Percentiles rank a stretch among this genome's conserved stretches.
phyloP scores from a whole-genome alignment of 352 stramenopile genomes.

The Phytophthora pistaciae region DNA sequence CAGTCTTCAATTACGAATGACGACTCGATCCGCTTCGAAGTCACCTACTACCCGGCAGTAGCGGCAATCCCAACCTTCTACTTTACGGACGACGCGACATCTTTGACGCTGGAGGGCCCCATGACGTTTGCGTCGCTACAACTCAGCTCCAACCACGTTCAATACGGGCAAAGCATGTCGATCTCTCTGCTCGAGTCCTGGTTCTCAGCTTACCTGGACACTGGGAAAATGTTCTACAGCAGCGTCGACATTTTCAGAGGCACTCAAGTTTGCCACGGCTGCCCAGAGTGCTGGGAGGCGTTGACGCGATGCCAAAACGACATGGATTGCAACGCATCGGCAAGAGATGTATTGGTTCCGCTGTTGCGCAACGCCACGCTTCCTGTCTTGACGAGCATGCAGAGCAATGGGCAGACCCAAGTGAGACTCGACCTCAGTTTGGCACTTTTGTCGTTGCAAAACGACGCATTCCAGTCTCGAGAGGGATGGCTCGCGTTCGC shows the following conservation, averaged over 20 bases:
- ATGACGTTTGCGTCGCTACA: conserved; percentile 17
- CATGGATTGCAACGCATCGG: conserved; percentile 24
- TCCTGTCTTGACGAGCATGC: conserved; percentile 3
- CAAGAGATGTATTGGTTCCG: conserved; percentile 19
- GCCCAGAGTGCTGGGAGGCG: conserved; percentile 27
- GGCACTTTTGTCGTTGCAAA: conserved; percentile 16
- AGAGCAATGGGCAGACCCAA: neutral
- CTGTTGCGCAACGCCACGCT: conserved; percentile 17
- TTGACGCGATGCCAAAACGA: conserved; percentile 25
- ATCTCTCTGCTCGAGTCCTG: conserved; percentile 22
- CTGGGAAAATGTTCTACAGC: conserved; percentile 2
- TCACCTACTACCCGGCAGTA: conserved; percentile 14
- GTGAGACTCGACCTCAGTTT: conserved; percentile 17
- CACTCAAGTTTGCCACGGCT: conserved; percentile 15
- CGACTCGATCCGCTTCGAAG: conserved; percentile 2
- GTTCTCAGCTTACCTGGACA: conserved; percentile 1
- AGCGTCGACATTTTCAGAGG: conserved; percentile 17
- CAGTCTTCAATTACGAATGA: neutral
- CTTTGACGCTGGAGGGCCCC: neutral
- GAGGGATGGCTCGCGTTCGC: conserved; percentile 28
- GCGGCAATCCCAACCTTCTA: conserved; percentile 16
- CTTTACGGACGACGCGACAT: neutral
- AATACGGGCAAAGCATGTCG: conserved; percentile 11
- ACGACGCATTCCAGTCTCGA: conserved; percentile 18
- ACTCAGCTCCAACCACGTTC: conserved; percentile 23